phyloP scores from a whole-genome alignment of 441 rosid species.

The Erodium texanum region DNA sequence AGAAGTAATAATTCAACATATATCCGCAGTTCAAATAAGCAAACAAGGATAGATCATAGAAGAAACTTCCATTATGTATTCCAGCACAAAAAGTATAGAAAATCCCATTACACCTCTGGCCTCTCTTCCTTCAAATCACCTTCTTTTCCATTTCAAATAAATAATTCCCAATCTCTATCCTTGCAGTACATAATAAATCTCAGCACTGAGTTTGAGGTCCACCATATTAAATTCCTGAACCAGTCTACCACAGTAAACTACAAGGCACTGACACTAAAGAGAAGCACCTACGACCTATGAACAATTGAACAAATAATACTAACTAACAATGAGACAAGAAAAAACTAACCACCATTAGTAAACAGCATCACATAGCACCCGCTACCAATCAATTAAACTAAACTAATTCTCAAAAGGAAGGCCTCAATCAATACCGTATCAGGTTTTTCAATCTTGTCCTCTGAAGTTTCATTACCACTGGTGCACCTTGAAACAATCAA shows the following conservation, averaged over 20 bases:
- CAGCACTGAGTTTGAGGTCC: neutral
- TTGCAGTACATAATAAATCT: neutral
- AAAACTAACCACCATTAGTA: neutral
- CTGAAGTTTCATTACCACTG: slow-evolving; percentile 34
- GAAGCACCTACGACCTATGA: neutral
- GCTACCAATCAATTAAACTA: neutral
- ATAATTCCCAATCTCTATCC: neutral
- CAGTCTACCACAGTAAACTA: neutral
- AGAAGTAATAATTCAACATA: slow-evolving; percentile 4
- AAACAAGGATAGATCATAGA: neutral
- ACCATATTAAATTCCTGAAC: neutral
- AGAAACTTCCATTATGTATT: too few relatives aligned
- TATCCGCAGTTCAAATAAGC: slow-evolving; percentile 6
- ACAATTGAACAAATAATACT: neutral
- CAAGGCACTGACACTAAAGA: neutral
- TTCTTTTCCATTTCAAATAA: neutral
- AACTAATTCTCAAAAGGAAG: neutral
- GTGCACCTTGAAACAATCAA: slow-evolving; percentile 24
- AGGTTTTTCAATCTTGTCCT: slow-evolving; percentile 31
- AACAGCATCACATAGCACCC: neutral
- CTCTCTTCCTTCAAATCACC: neutral
- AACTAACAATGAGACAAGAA: neutral
- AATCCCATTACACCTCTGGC: neutral
- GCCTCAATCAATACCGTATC: slow-evolving; percentile 37
- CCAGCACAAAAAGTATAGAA: neutral